phyloP scores from a whole-genome alignment of 148 eudicot genomes.

The Rhododendron molle region DNA sequence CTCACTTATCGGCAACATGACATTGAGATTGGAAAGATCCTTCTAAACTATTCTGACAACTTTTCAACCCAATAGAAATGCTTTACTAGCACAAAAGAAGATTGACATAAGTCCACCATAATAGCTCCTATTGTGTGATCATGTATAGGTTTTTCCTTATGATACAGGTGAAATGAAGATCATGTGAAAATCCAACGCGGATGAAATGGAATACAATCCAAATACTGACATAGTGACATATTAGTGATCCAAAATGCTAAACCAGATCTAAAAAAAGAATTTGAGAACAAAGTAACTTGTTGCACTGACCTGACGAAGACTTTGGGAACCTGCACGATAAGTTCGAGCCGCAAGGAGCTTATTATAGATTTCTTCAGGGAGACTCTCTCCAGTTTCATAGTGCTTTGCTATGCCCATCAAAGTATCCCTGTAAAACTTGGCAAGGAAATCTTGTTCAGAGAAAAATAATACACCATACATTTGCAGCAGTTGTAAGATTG shows the following conservation, averaged over 20 bases:
- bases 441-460: not conserved
- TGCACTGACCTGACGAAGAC: conserved; percentile 76
- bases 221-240: not conserved
- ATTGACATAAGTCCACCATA: not conserved
- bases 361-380: conserved; percentile 83
- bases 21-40: not conserved
- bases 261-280: not conserved
- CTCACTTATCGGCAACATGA: not conserved
- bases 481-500: not conserved
- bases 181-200: not conserved
- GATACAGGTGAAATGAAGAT: not conserved
- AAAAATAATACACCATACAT: not conserved
- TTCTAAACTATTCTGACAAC: not conserved
- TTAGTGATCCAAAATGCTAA: not conserved
- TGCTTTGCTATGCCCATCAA: conserved; percentile 93
- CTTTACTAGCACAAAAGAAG: not conserved
- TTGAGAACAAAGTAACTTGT: not conserved
- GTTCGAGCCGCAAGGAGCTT: conserved; percentile 94
- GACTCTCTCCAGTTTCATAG: conserved; percentile 81
- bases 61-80: not conserved
- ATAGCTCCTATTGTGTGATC: not conserved
- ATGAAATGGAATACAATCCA: not conserved
- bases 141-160: not conserved
- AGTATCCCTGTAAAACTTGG: conserved; percentile 63
- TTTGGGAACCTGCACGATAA: conserved; percentile 79